These are phyloP conservation scores for Sistotremastrum suecicum DNA, from an alignment of 768 basidiomycete genomes.

Conservation along the genomic window DNA sequence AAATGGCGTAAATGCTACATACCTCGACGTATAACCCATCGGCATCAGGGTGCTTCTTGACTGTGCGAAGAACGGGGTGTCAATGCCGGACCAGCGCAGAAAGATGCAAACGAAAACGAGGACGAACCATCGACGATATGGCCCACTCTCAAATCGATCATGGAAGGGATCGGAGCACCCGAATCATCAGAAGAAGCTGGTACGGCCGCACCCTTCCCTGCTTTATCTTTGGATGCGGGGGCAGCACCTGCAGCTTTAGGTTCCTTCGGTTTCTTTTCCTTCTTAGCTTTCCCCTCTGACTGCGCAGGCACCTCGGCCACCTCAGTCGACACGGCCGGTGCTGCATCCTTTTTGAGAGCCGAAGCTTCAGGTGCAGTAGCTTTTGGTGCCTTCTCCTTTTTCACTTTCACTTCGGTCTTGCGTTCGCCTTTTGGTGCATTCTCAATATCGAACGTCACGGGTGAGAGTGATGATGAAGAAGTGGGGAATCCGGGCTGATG, in stretches of 20 bases:
- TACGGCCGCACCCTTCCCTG: slow-evolving; percentile 14
- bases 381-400: slow-evolving; percentile 46
- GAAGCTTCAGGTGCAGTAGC: slow-evolving; percentile 15
- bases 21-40: slow-evolving; percentile 96
- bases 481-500: slow-evolving; percentile 45
- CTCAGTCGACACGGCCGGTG: slow-evolving; percentile 16
- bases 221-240: slow-evolving; percentile 20
- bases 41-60: slow-evolving; percentile 93
- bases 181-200: slow-evolving; percentile 40
- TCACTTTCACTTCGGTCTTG: slow-evolving; percentile 58
- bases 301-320: slow-evolving; percentile 10
- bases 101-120: background rate
- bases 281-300: slow-evolving; percentile 21
- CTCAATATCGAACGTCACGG: slow-evolving; percentile 58
- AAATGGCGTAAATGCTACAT: slow-evolving; percentile 7
- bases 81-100: background rate
- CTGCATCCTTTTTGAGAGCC: slow-evolving; percentile 13
- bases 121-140: slow-evolving; percentile 70
- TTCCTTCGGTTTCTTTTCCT: slow-evolving; percentile 30
- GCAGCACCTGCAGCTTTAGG: slow-evolving; percentile 17
- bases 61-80: slow-evolving; percentile 24
- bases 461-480: slow-evolving; percentile 35
- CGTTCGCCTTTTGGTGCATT: slow-evolving; percentile 64
- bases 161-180: slow-evolving; percentile 81
- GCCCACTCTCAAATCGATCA: slow-evolving; percentile 95